Percentiles rank a stretch among this genome's conserved stretches.
These are phyloP conservation scores for Geotrichum australiense DNA, from an alignment of 1,139 yeast genomes.

Conservation along the genomic window DNA sequence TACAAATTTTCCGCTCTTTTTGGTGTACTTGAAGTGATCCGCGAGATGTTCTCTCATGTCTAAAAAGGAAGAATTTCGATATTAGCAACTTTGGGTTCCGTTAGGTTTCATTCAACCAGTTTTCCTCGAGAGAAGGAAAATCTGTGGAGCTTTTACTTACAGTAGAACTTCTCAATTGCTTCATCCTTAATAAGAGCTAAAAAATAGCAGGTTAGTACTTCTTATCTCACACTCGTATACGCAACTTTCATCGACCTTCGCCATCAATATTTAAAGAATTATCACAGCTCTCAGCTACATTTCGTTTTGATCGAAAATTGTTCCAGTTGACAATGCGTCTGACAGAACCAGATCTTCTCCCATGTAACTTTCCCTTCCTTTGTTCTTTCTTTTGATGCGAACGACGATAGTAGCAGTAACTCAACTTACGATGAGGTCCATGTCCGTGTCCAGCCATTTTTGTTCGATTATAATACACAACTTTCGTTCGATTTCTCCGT, in stretches of 20 bases:
- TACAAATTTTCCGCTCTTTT: conserved; percentile 31
- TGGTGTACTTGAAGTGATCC: conserved; percentile 30
- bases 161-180: conserved; percentile 34
- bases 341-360: neutral
- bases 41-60: conserved; percentile 32
- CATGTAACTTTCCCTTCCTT: neutral
- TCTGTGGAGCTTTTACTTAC: conserved; percentile 18
- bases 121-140: neutral
- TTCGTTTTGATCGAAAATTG: neutral
- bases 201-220: neutral
- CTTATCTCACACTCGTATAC: conserved; percentile 15
- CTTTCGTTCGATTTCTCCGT: too few species aligned
- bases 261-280: neutral
- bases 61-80: conserved; percentile 6
- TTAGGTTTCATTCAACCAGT: neutral
- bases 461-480: too few species aligned
- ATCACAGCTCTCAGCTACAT: neutral
- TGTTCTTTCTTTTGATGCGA: neutral
- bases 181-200: conserved; percentile 31
- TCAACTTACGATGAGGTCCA: conserved; percentile 16
- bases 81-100: too few species aligned
- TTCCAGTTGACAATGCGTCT: neutral
- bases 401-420: neutral
- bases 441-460: conserved; percentile 18
- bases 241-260: neutral